phyloP scores from a whole-genome alignment of 192 early-diverging fungal species.

The Coemansia sp. region DNA sequence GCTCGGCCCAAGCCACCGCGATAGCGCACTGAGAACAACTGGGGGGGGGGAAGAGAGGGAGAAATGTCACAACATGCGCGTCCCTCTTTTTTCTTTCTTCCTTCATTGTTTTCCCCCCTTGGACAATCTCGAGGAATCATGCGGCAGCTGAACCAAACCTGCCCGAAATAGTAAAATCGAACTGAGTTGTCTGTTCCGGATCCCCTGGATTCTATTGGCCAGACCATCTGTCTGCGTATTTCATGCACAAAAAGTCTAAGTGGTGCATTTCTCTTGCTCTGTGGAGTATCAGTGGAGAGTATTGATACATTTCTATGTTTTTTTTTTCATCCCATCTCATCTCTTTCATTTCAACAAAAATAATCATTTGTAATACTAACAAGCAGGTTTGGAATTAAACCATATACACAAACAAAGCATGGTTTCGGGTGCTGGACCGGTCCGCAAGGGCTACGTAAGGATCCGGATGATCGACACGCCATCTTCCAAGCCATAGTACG shows the following conservation, averaged over 20 bases:
- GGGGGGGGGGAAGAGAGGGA: too few species aligned
- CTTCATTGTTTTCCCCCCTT: too few species aligned
- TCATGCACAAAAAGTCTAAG: too few species aligned
- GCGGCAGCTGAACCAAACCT: too few species aligned
- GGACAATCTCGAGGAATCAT: too few species aligned
- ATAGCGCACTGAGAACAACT: slow-evolving; percentile 15
- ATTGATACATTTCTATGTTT: too few species aligned
- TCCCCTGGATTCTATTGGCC: background rate
- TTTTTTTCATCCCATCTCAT: slow-evolving; percentile 2
- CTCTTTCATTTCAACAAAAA: background rate
- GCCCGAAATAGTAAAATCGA: too few species aligned
- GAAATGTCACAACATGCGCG: background rate
- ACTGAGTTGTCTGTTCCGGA: background rate
- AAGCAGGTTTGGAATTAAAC: too few species aligned
- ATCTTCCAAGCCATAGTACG: slow-evolving; percentile 37
- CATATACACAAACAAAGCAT: too few species aligned
- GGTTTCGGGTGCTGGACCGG: too few species aligned
- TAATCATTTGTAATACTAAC: background rate
- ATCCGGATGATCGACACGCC: slow-evolving; percentile 16
- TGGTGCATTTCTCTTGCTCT: too few species aligned
- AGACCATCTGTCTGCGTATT: background rate
- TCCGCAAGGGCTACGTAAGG: background rate
- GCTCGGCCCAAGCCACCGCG: slow-evolving; percentile 15
- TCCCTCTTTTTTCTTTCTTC: background rate
- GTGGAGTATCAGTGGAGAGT: too few species aligned